These are phyloP conservation scores for Paraphaeosphaeria sporulosa DNA, from an alignment of 2,329 filamentous ascomycete genomes.

Conservation along the genomic window DNA sequence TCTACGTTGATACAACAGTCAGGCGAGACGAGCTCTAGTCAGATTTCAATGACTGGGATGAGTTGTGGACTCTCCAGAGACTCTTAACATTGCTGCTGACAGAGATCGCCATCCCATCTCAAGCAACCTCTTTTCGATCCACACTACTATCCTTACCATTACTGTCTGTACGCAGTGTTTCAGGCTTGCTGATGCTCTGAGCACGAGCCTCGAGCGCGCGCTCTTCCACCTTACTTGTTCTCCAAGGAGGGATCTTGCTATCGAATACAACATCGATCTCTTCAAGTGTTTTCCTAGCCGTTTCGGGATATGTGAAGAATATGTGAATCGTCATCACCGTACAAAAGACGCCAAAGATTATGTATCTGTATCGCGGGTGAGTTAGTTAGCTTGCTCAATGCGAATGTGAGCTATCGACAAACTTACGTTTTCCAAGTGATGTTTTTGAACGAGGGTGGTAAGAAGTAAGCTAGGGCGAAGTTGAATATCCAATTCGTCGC, in stretches of 20 bases:
- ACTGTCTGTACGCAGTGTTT: not conserved
- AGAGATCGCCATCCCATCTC: not conserved
- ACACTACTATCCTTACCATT: not conserved
- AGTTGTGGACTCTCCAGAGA: not conserved
- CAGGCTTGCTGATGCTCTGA: slow-evolving; percentile 1
- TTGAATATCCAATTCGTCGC: slow-evolving; percentile 62
- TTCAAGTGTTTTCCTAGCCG: slow-evolving; percentile 1
- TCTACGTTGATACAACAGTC: no score
- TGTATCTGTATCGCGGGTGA: slow-evolving; percentile 61
- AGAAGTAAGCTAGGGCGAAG: slow-evolving; percentile 62
- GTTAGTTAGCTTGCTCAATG: not conserved
- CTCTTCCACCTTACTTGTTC: not conserved
- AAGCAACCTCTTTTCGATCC: not conserved
- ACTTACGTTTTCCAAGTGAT: slow-evolving; percentile 65
- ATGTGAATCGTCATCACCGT: slow-evolving; percentile 1
- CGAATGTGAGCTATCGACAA: slow-evolving; percentile 45
- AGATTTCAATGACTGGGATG: not conserved
- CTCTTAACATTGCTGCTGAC: not conserved
- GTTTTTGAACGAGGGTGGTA: slow-evolving; percentile 65
- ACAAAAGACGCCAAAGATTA: slow-evolving; percentile 54
- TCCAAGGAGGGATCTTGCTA: slow-evolving; percentile 7
- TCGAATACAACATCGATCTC: slow-evolving; percentile 7
- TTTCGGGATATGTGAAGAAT: slow-evolving; percentile 10
- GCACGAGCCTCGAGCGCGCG: slow-evolving; percentile 5
- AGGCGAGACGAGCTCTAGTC: no score